Percentiles rank a stretch among this genome's conserved stretches.
phyloP scores from a whole-genome alignment of 2,329 filamentous ascomycete species.

The Colletotrichum sansevieriae region DNA sequence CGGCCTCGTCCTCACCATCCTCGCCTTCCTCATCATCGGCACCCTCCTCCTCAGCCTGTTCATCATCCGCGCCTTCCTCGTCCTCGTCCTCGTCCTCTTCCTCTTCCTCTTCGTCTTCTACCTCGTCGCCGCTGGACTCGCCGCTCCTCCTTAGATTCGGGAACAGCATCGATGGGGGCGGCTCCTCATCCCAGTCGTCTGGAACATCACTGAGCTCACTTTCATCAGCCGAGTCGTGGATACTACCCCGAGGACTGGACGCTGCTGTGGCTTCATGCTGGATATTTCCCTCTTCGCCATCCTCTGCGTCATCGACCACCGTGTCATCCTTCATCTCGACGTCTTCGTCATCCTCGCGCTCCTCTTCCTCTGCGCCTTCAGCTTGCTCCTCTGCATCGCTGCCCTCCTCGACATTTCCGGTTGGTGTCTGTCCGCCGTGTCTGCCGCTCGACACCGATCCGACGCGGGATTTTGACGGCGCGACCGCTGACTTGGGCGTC shows the following conservation, averaged over 20 bases:
- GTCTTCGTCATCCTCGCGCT: slow-evolving; percentile 42
- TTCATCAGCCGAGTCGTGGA: slow-evolving; percentile 76
- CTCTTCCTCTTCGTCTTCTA: slow-evolving; percentile 45
- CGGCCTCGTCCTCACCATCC: slow-evolving; percentile 41
- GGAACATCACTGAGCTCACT: slow-evolving; percentile 77
- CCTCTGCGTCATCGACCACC: slow-evolving; percentile 42
- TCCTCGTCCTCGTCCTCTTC: slow-evolving; percentile 40
- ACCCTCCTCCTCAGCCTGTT: slow-evolving; percentile 26
- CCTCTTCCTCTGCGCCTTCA: slow-evolving; percentile 58
- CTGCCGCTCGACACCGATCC: slow-evolving; percentile 67
- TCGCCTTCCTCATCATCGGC: slow-evolving; percentile 25
- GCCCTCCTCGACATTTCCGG: slow-evolving; percentile 48
- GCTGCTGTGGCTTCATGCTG: slow-evolving; percentile 42
- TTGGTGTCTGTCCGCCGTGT: slow-evolving; percentile 57
- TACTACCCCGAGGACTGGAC: slow-evolving; percentile 69
- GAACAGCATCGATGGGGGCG: slow-evolving; percentile 64
- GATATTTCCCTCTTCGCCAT: slow-evolving; percentile 43
- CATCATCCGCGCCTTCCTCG: slow-evolving; percentile 38
- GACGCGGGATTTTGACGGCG: slow-evolving; percentile 59
- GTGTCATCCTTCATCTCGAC: slow-evolving; percentile 45
- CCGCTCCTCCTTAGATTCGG: slow-evolving; percentile 59
- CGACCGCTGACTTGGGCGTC: slow-evolving; percentile 56
- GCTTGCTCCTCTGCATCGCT: slow-evolving; percentile 56
- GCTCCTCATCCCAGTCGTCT: slow-evolving; percentile 69
- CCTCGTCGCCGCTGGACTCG: slow-evolving; percentile 44